These are phyloP conservation scores for Thalassiosira oceanica DNA, from an alignment of 352 stramenopile species.

Conservation along the genomic window DNA sequence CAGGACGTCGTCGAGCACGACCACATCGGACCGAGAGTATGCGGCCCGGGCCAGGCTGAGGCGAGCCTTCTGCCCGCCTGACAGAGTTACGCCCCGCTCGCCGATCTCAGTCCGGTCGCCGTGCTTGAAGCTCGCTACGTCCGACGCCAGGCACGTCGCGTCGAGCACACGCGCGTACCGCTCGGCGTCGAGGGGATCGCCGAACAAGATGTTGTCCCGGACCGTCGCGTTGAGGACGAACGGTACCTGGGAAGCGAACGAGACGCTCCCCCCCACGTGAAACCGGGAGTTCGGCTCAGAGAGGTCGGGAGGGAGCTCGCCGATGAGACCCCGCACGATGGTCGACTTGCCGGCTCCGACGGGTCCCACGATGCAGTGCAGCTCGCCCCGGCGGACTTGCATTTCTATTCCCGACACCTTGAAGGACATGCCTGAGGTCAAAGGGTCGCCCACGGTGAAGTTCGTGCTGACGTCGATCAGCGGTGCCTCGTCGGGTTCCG, in stretches of 20 bases:
- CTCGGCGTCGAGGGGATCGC: constrained; percentile 59
- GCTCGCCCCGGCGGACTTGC: constrained; percentile 33
- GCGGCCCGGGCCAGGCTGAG: constrained; percentile 75
- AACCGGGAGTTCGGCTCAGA: constrained; percentile 1
- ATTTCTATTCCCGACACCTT: constrained; percentile 54
- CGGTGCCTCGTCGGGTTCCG: background rate
- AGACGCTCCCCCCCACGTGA: constrained; percentile 39
- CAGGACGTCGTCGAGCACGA: constrained; percentile 82
- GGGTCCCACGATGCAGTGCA: constrained; percentile 62
- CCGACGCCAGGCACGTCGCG: constrained; percentile 65
- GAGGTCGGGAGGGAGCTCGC: constrained; percentile 38
- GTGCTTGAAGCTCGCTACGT: constrained; percentile 71
- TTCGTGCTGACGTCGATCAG: constrained; percentile 2
- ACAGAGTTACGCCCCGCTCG: constrained; percentile 94
- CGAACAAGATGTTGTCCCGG: constrained; percentile 84
- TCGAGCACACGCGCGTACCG: constrained; percentile 77
- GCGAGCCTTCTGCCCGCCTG: constrained; percentile 87
- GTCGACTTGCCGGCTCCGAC: constrained; percentile 82
- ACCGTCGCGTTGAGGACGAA: constrained; percentile 84
- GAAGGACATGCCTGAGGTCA: constrained; percentile 28
- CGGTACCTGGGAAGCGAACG: constrained; percentile 76
- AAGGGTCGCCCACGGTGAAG: constrained; percentile 1
- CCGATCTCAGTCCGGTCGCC: constrained; percentile 83
- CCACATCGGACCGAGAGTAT: constrained; percentile 65
- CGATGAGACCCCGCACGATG: constrained; percentile 77